Percentiles rank a stretch among this genome's conserved stretches.
phyloP scores from a whole-genome alignment of 371 early-diverging fungal species.

The Choanephora cucurbitarum region DNA sequence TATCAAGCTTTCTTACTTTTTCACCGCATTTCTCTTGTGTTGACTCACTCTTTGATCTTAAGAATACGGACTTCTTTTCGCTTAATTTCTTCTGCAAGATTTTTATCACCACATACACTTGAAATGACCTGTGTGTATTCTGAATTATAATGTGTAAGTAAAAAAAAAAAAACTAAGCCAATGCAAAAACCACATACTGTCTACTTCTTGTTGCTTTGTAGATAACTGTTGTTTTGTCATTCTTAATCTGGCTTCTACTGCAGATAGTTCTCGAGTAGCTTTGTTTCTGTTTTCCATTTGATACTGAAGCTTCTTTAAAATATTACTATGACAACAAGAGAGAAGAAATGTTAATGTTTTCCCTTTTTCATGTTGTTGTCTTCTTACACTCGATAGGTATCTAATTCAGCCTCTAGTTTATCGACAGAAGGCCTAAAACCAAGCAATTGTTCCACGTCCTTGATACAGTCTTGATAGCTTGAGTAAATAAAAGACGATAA shows the following conservation, averaged over 20 bases:
- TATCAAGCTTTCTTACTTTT: too few relatives aligned
- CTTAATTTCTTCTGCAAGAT: slow-evolving; percentile 27
- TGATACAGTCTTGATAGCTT: slow-evolving; percentile 25
- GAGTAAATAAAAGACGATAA: neutral
- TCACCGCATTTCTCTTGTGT: too few relatives aligned
- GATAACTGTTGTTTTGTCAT: slow-evolving; percentile 30
- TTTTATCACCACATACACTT: slow-evolving; percentile 26
- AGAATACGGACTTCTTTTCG: slow-evolving; percentile 15
- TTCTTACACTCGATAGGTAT: slow-evolving; percentile 3
- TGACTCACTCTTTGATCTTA: slow-evolving; percentile 30
- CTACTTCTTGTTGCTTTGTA: slow-evolving; percentile 21
- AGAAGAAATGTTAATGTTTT: too few relatives aligned
- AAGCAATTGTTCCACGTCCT: slow-evolving; percentile 31
- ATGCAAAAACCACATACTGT: slow-evolving; percentile 25
- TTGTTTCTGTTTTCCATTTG: slow-evolving; percentile 19
- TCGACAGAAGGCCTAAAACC: slow-evolving; percentile 28
- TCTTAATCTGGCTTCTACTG: slow-evolving; percentile 39
- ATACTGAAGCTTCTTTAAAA: slow-evolving; percentile 32
- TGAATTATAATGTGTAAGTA: neutral
- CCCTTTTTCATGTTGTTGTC: too few relatives aligned
- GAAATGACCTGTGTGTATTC: slow-evolving; percentile 7
- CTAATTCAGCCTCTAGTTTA: slow-evolving; percentile 29
- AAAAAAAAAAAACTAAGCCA: too few relatives aligned
- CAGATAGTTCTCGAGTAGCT: slow-evolving; percentile 36
- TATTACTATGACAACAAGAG: slow-evolving; percentile 4